These are phyloP conservation scores for Plantago coronopus DNA, from an alignment of 305 asterid genomes.

Conservation along the genomic window DNA sequence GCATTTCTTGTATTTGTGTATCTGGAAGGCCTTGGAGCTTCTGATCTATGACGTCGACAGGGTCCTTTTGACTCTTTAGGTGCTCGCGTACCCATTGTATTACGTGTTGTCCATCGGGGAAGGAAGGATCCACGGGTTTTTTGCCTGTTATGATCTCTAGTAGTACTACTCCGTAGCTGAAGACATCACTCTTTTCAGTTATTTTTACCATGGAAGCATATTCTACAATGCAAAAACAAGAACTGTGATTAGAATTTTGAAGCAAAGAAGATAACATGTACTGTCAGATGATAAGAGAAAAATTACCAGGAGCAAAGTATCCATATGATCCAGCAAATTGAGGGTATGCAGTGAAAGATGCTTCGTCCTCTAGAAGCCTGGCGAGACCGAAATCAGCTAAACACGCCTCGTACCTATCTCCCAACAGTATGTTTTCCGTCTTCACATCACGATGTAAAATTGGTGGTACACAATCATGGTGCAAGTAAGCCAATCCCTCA, in stretches of 20 bases:
- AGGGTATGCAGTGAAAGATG: slow-evolving; percentile 46
- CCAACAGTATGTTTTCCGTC: slow-evolving; percentile 64
- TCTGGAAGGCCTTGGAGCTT: slow-evolving; percentile 79
- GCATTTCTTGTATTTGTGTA: slow-evolving; percentile 83
- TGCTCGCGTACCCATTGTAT: slow-evolving; percentile 81
- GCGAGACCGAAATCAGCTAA: slow-evolving; percentile 91
- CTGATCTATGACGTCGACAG: slow-evolving; percentile 56
- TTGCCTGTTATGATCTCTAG: slow-evolving; percentile 79
- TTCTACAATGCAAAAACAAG: slow-evolving; percentile 38
- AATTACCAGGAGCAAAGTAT: slow-evolving; percentile 91
- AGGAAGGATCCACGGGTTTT: slow-evolving; percentile 72
- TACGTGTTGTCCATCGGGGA: slow-evolving; percentile 70
- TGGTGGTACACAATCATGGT: slow-evolving; percentile 84
- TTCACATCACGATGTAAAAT: slow-evolving; percentile 89
- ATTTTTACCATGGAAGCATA: slow-evolving; percentile 75
- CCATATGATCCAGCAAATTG: slow-evolving; percentile 96
- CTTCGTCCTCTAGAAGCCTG: slow-evolving; percentile 64
- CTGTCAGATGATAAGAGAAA: background rate
- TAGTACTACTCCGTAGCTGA: slow-evolving; percentile 81
- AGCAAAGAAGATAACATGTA: background rate
- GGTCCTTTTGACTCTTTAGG: slow-evolving; percentile 61
- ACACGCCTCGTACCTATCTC: slow-evolving; percentile 67
- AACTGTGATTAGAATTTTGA: background rate
- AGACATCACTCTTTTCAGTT: slow-evolving; percentile 80
- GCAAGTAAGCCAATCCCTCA: slow-evolving; percentile 76